A percentile compares a stretch with the other conserved stretches of the same genome.
Evolutionary conservation across 2,329 filamentous ascomycete genomes (phyloP).

Genomic region (Aspergillus fischeri): DNA sequence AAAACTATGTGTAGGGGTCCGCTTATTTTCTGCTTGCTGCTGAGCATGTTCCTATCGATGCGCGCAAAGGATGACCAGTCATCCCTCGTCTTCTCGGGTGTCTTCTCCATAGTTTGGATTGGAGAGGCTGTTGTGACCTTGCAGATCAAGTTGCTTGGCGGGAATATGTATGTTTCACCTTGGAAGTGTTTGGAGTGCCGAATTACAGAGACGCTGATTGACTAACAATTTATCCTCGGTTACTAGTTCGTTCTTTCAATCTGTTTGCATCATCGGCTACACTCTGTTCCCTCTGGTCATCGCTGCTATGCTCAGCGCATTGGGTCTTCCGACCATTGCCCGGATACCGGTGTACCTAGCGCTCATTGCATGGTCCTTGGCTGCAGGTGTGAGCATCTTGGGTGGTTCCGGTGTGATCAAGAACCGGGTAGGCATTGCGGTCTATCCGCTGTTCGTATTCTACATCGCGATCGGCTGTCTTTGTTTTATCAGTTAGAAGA

Average conservation of each 20-base stretch:
- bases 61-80: constrained; percentile 75
- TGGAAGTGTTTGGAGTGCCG: not conserved
- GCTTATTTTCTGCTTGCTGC: constrained; percentile 83
- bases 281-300: constrained; percentile 96
- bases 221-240: not conserved
- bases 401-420: constrained; percentile 93
- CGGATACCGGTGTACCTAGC: constrained; percentile 88
- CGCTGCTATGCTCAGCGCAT: constrained; percentile 79
- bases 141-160: constrained; percentile 93
- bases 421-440: constrained; percentile 87
- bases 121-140: constrained; percentile 95
- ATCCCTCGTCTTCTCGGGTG: constrained; percentile 86
- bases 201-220: not conserved
- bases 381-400: constrained; percentile 91
- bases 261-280: constrained; percentile 96
- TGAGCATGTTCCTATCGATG: constrained; percentile 84
- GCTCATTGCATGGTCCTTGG: constrained; percentile 86
- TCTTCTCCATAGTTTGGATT: constrained; percentile 96
- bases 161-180: constrained; percentile 77
- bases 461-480: constrained; percentile 89
- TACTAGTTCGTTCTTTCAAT: constrained; percentile 92
- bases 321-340: constrained; percentile 73
- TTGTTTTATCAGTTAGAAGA: constrained; percentile 84
- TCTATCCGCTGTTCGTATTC: constrained; percentile 93
- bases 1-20: constrained; percentile 64